Evolutionary conservation across 1,284 basidiomycete genomes (phyloP).

Genomic region (Cryptococcus amylolentus): DNA sequence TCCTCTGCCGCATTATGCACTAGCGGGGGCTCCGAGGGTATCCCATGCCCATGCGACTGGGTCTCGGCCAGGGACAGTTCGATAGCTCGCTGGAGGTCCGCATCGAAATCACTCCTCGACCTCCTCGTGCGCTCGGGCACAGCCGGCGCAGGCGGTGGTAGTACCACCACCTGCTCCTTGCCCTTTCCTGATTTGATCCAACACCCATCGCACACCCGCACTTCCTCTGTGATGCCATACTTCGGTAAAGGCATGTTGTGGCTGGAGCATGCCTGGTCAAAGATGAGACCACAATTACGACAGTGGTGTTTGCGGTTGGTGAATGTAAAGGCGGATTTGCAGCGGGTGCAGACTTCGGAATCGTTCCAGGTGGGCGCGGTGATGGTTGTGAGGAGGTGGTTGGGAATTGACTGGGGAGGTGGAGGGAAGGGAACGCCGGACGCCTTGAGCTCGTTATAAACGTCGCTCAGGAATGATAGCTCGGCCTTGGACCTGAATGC

Average conservation of each 20-base stretch:
- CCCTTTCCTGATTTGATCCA: constrained; percentile 61
- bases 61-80: constrained; percentile 81
- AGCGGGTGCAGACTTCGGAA: constrained; percentile 89
- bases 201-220: constrained; percentile 92
- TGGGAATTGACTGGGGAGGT: constrained; percentile 34
- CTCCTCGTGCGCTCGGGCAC: constrained; percentile 41
- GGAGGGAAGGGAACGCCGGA: constrained; percentile 60
- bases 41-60: constrained; percentile 37
- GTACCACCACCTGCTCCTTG: constrained; percentile 20
- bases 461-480: constrained; percentile 71
- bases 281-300: constrained; percentile 94
- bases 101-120: constrained; percentile 61
- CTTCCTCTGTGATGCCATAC: constrained; percentile 89
- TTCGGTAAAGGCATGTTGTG: constrained; percentile 82
- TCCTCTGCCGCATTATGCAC: constrained; percentile 60
- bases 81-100: constrained; percentile 90
- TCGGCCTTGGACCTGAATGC: constrained; percentile 77
- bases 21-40: constrained; percentile 66
- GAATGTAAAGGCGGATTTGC: constrained; percentile 85
- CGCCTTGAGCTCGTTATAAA: constrained; percentile 70
- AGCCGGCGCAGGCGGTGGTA: constrained; percentile 26
- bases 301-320: constrained; percentile 99
- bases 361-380: constrained; percentile 91
- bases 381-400: constrained; percentile 44
- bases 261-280: constrained; percentile 89